A percentile compares a stretch with the other conserved stretches of the same genome.
Evolutionary conservation across 2,329 filamentous ascomycete genomes (phyloP).

Genomic region (Talaromyces sp.): DNA sequence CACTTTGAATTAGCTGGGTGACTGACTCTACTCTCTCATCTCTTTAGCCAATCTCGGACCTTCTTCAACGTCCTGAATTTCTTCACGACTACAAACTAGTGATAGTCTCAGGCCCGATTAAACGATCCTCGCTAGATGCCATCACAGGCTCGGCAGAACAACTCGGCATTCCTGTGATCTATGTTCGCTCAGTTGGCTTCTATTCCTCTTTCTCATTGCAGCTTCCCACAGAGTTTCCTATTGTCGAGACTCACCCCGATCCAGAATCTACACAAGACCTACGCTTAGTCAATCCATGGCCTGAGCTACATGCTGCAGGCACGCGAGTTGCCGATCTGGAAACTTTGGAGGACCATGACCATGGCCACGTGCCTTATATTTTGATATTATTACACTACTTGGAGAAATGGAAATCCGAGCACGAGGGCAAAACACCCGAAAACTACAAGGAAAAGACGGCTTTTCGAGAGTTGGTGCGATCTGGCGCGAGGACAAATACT

Average conservation of each 20-base stretch:
- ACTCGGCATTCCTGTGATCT: conserved; percentile 66
- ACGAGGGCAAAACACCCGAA: conserved; percentile 62
- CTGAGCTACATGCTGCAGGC: conserved; percentile 66
- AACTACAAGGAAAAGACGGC: conserved; percentile 80
- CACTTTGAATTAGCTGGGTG: neutral
- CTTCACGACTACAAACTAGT: conserved; percentile 52
- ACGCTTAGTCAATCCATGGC: conserved; percentile 78
- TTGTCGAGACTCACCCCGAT: conserved; percentile 94
- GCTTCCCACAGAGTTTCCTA: conserved; percentile 73
- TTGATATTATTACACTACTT: conserved; percentile 77
- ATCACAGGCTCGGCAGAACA: conserved; percentile 48
- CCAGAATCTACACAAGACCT: conserved; percentile 79
- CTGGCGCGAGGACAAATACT: conserved; percentile 63
- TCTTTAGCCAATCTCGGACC: conserved; percentile 29
- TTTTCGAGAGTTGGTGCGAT: conserved; percentile 67
- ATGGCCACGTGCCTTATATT: conserved; percentile 87
- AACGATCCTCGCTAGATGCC: conserved; percentile 44
- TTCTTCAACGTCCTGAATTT: conserved; percentile 33
- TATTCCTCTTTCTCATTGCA: conserved; percentile 81
- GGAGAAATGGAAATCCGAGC: conserved; percentile 66
- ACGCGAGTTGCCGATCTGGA: conserved; percentile 62
- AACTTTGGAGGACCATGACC: conserved; percentile 66
- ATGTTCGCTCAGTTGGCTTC: conserved; percentile 85
- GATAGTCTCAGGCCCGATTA: conserved; percentile 55
- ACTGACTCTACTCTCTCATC: conserved; percentile 12